Base-by-base conservation (phyloP, 352 stramenopile genomes). In the Globisporangium okanoganense region DNA sequence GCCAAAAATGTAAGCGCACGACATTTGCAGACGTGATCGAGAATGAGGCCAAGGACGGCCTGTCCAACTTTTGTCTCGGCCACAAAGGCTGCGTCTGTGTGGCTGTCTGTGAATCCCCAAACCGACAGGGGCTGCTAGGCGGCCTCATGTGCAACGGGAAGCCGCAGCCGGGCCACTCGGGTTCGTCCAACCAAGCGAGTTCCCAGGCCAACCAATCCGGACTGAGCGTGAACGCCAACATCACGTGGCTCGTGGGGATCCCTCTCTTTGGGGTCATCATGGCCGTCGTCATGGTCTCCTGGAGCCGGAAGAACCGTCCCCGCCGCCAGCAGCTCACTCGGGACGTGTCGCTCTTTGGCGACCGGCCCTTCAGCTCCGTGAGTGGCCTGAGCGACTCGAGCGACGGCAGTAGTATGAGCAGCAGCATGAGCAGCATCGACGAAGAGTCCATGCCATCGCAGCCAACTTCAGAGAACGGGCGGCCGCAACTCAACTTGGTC, bases 401-500 rank as follows among this genome's bases (percentile, higher is more conserved):
- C 36, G 56, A 54, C n/a, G n/a, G n/a, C n/a, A n/a, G n/a, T n/a
- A n/a, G n/a, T n/a, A n/a, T n/a, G n/a, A n/a, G 58, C 35, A 64
- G 57, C 57, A 53, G 36, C 13, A 52, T 40, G 25, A 55, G 51
- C 43, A 57, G 59, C 53, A 44, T 22, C 38, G 27, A 38, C 44
- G 47, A 36, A 20, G 43, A 44, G 27, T 29, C 20, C 10, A 24
- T 53, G 38, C 48, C 48, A 7, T 47, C 41, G 18, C 16, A 24
- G 8, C 18, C 35, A 1, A 14, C 35, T 12, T 18, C 35, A 16
- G 47, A 43, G 3, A 27, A 29, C 16, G 58, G 55, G 2, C 18
- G 33, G 20, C 48, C 49, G n/a, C 58, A 76, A 22, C 64, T 88
- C n/a, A 78, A 83, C 41, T 58, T 87, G n/a, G 76, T 82, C 25